Conservation (phyloP, 352 stramenopile species). For the Globisporangium camurandrum region DNA sequence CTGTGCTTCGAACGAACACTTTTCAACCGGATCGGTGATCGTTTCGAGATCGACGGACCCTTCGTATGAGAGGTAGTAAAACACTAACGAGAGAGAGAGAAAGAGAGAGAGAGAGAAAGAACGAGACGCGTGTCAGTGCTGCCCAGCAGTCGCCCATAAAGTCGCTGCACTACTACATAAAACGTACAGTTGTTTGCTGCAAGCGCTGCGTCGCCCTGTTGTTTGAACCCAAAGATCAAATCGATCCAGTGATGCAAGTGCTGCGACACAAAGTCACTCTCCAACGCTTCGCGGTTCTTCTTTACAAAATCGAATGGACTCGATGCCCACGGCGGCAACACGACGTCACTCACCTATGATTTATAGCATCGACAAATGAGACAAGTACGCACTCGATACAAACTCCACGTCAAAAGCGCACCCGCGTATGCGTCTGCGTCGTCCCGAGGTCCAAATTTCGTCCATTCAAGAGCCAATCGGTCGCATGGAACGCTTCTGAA, state of each 20-base stretch:
- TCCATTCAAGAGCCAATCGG: conserved; percentile 92
- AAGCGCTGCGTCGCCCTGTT: conserved; percentile 86
- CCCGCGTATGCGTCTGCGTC: conserved; percentile 70
- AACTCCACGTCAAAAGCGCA: no score
- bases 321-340: conserved; percentile 91
- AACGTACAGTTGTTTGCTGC: conserved; percentile 71
- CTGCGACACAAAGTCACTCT: conserved; percentile 93
- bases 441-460: conserved; percentile 96
- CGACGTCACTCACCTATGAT: conserved; percentile 92
- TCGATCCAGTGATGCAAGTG: conserved; percentile 98
- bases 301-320: conserved; percentile 81
- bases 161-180: no score
- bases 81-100: conserved; percentile 58
- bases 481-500: conserved; percentile 19
- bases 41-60: conserved; percentile 80
- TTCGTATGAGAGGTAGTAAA: conserved; percentile 88
- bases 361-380: conserved; percentile 29
- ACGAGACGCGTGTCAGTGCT: not conserved
- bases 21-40: conserved; percentile 86
- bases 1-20: conserved; percentile 90
- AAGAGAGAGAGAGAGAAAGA: no score
- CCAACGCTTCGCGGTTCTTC: conserved; percentile 91
- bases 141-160: no score
- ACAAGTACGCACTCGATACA: not conserved
- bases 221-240: conserved; percentile 97